phyloP scores from a whole-genome alignment of 106 monocot species.

The Triglochin maritima region DNA sequence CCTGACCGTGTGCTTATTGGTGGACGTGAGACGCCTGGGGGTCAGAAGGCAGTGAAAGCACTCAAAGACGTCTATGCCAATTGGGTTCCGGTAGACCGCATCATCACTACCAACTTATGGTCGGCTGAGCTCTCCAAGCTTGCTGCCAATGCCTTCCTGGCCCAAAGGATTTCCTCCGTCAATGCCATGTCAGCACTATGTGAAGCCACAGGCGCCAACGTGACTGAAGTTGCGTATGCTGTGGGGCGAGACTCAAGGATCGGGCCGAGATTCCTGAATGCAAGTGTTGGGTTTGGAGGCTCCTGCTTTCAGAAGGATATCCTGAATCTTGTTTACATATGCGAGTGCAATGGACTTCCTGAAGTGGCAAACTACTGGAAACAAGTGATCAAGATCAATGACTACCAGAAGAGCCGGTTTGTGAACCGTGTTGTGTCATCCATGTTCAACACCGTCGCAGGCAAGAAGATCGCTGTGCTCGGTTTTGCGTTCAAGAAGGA shows the following conservation, averaged over 20 bases:
- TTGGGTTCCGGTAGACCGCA: constrained; percentile 32
- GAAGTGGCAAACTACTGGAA: constrained; percentile 49
- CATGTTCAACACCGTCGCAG: constrained; percentile 35
- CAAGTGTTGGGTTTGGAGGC: constrained; percentile 40
- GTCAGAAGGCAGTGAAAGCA: constrained; percentile 29
- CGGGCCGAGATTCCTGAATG: constrained; percentile 33
- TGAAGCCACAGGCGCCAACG: constrained; percentile 34
- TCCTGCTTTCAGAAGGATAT: constrained; percentile 49
- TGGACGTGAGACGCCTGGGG: constrained; percentile 35
- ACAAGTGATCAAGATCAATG: constrained; percentile 42
- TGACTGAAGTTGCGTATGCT: constrained; percentile 29
- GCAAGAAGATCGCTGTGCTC: constrained; percentile 35
- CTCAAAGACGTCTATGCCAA: constrained; percentile 32
- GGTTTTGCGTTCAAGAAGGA: constrained; percentile 51
- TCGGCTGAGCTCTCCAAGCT: constrained; percentile 41
- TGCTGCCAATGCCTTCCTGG: constrained; percentile 37
- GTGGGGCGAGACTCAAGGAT: constrained; percentile 38
- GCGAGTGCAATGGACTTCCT: constrained; percentile 36
- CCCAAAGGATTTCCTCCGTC: constrained; percentile 37
- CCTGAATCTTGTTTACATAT: constrained; percentile 37
- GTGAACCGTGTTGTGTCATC: constrained; percentile 33
- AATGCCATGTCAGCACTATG: constrained; percentile 39
- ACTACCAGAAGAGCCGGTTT: constrained; percentile 40
- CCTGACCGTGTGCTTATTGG: constrained; percentile 39
- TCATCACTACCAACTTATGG: constrained; percentile 38